Conservation (phyloP, 257 asterid genomes). For the Buddleja alternifolia region DNA sequence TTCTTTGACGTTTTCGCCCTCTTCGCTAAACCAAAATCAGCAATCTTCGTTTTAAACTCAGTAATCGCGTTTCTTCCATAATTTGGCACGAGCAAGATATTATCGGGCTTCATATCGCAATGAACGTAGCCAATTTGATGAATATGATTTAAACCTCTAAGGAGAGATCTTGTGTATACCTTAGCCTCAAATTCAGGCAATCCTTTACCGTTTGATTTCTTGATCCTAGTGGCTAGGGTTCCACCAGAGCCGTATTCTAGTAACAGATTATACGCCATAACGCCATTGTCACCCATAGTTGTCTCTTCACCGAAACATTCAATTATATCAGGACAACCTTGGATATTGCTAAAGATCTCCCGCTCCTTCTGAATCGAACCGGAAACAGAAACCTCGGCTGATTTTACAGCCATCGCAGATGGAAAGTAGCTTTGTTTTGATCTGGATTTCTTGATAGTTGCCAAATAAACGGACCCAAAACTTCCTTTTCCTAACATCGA, state of each 20-base stretch:
- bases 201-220: slow-evolving; percentile 22
- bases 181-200: slow-evolving; percentile 35
- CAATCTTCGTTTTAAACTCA: slow-evolving; percentile 38
- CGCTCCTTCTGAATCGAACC: slow-evolving; percentile 92
- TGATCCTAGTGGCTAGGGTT: slow-evolving; percentile 34
- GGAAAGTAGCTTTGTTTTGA: slow-evolving; percentile 72
- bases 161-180: slow-evolving; percentile 27
- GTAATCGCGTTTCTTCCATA: background rate
- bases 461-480: slow-evolving; percentile 83
- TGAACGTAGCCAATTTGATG: slow-evolving; percentile 41
- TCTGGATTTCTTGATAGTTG: slow-evolving; percentile 74
- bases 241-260: slow-evolving; percentile 79
- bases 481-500: slow-evolving; percentile 86
- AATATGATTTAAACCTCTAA: slow-evolving; percentile 38
- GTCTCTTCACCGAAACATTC: slow-evolving; percentile 88
- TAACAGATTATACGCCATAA: slow-evolving; percentile 75
- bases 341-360: slow-evolving; percentile 61
- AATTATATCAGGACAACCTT: slow-evolving; percentile 66
- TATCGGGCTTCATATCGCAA: slow-evolving; percentile 48
- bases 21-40: slow-evolving; percentile 48
- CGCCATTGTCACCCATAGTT: slow-evolving; percentile 64
- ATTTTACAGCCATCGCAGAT: slow-evolving; percentile 85
- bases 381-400: slow-evolving; percentile 90
- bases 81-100: slow-evolving; percentile 35
- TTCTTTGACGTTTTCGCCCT: slow-evolving; percentile 25